phyloP scores from a whole-genome alignment of 73 alveolate genomes.

The Tetrahymena elliotti region DNA sequence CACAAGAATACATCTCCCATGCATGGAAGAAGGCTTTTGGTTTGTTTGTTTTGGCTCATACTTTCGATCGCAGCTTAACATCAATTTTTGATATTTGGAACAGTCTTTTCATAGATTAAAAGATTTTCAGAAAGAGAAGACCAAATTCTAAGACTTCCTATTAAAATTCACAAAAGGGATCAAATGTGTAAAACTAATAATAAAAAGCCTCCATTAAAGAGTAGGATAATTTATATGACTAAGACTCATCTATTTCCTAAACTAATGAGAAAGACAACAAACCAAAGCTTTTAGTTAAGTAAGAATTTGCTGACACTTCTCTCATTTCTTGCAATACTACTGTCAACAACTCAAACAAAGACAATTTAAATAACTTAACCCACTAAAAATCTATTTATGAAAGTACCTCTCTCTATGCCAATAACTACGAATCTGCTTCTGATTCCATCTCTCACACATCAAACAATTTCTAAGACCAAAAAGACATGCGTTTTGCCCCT shows the following conservation, averaged over 20 bases:
- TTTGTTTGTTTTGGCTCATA: neutral
- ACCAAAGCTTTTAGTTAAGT: neutral
- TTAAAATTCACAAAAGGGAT: neutral
- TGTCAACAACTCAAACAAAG: neutral
- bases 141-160: neutral
- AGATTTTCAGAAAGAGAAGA: neutral
- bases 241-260: neutral
- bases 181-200: neutral
- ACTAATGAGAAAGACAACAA: neutral
- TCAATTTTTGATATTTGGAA: neutral
- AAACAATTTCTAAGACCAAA: neutral
- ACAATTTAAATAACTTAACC: neutral
- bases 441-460: neutral
- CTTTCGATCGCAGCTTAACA: neutral
- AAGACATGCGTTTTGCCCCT: neutral
- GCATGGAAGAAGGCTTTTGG: neutral
- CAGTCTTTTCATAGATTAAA: neutral
- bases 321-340: neutral
- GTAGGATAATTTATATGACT: neutral
- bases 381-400: neutral
- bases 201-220: neutral
- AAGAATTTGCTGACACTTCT: neutral
- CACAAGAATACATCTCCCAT: neutral
- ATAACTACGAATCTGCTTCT: neutral
- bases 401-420: neutral